phyloP scores from a whole-genome alignment of 805 yeast genomes.

The Zygotorulaspora sp. region DNA sequence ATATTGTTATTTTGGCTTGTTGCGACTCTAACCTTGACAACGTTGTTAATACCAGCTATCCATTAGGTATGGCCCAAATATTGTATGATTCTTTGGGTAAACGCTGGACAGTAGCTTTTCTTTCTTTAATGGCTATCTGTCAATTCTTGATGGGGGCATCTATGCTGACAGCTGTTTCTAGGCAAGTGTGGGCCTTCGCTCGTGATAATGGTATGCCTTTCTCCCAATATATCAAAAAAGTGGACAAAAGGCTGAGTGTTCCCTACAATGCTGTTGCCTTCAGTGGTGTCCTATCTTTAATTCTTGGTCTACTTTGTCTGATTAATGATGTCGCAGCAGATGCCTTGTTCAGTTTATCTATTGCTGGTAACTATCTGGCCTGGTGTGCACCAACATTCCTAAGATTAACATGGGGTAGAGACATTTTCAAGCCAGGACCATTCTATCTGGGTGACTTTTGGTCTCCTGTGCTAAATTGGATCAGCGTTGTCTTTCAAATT shows the following conservation, averaged over 20 bases:
- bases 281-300: slow-evolving; percentile 46
- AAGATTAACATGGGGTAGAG: slow-evolving; percentile 45
- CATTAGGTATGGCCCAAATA: slow-evolving; percentile 61
- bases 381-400: slow-evolving; percentile 59
- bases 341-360: slow-evolving; percentile 63
- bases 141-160: slow-evolving; percentile 67
- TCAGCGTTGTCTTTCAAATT: slow-evolving; percentile 45
- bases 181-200: slow-evolving; percentile 69
- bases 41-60: slow-evolving; percentile 42
- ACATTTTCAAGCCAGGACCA: slow-evolving; percentile 55
- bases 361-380: slow-evolving; percentile 59
- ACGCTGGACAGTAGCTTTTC: slow-evolving; percentile 60
- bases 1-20: slow-evolving; percentile 51
- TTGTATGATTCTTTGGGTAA: slow-evolving; percentile 57
- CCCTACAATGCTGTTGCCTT: slow-evolving; percentile 60
- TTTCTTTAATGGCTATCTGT: slow-evolving; percentile 53
- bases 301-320: slow-evolving; percentile 54
- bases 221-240: slow-evolving; percentile 48
- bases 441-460: slow-evolving; percentile 51
- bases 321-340: slow-evolving; percentile 57
- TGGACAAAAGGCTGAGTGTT: slow-evolving; percentile 49
- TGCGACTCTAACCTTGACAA: slow-evolving; percentile 41
- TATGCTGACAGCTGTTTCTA: slow-evolving; percentile 51
- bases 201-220: slow-evolving; percentile 72
- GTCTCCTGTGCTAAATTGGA: slow-evolving; percentile 43